Conservation (phyloP, 192 early-diverging fungal genomes). For the Backusella parvicylindrica region DNA sequence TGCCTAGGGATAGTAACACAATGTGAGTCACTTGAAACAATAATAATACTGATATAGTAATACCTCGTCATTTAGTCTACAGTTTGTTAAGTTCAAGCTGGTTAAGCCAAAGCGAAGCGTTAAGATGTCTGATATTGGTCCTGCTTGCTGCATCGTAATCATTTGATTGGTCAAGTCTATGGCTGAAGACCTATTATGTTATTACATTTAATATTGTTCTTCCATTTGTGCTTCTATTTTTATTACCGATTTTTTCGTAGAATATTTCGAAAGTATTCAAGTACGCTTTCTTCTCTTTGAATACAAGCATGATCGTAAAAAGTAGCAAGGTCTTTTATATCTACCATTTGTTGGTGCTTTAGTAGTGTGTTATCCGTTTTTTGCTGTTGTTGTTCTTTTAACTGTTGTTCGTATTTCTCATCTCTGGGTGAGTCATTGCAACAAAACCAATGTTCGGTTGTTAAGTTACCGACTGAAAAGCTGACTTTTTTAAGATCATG, state of each 20-base stretch:
- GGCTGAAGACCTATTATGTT: background rate
- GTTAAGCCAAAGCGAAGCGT: conserved; percentile 68
- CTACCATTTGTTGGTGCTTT: background rate
- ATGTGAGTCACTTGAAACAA: background rate
- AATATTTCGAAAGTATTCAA: conserved; percentile 14
- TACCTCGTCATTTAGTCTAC: conserved; percentile 70
- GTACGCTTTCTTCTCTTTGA: conserved; percentile 19
- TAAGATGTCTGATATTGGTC: conserved; percentile 73
- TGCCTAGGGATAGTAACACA: conserved; percentile 30
- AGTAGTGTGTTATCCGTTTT: background rate
- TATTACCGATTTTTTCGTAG: conserved; percentile 9
- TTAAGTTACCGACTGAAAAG: conserved; percentile 9
- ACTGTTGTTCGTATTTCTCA: conserved; percentile 1
- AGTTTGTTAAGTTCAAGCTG: conserved; percentile 62
- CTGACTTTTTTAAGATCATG: conserved; percentile 16
- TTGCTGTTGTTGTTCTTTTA: background rate
- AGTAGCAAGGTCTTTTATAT: conserved; percentile 1
- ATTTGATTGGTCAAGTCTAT: conserved; percentile 32
- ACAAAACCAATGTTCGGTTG: background rate
- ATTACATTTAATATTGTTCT: background rate
- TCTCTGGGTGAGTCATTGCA: conserved; percentile 6
- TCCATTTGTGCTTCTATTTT: background rate
- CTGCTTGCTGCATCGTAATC: conserved; percentile 52
- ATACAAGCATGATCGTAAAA: conserved; percentile 26
- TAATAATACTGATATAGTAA: background rate